Conservation (phyloP, 2,329 filamentous ascomycete species). For the Pseudovirgaria hyperparasitica region DNA sequence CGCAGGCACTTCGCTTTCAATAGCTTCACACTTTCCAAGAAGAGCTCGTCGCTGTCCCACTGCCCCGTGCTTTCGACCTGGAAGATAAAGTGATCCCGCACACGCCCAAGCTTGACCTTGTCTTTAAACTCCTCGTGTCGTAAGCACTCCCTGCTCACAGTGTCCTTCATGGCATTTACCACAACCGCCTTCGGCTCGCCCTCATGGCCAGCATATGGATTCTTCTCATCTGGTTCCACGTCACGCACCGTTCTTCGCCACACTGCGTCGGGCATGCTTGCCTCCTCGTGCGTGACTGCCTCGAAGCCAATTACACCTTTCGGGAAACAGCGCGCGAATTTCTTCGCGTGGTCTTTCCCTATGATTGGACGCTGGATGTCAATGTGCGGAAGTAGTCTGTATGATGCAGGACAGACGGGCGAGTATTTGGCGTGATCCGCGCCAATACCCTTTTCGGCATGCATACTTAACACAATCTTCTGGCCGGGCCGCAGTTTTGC, state of each 20-base stretch:
- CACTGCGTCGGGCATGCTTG: too few relatives aligned
- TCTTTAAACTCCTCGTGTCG: conserved; percentile 86
- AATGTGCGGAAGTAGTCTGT: conserved; percentile 82
- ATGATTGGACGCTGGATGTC: conserved; percentile 72
- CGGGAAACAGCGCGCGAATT: conserved; percentile 85
- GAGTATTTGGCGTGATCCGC: conserved; percentile 96
- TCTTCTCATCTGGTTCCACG: too few relatives aligned
- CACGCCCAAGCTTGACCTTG: conserved; percentile 85
- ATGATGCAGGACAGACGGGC: conserved; percentile 86
- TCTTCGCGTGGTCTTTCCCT: conserved; percentile 72
- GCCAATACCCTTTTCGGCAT: conserved; percentile 90
- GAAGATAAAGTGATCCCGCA: conserved; percentile 96
- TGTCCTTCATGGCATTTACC: conserved; percentile 79
- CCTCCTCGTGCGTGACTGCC: conserved; percentile 55
- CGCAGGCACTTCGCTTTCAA: conserved; percentile 73
- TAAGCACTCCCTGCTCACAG: conserved; percentile 83
- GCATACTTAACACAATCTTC: conserved; percentile 72
- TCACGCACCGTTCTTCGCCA: too few relatives aligned
- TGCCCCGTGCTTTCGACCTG: conserved; percentile 89
- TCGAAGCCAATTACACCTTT: conserved; percentile 75
- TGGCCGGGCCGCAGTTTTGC: conserved; percentile 90
- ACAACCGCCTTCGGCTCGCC: conserved; percentile 85
- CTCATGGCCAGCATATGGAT: conserved; percentile 53
- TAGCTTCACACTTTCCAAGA: conserved; percentile 75
- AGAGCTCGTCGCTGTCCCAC: conserved; percentile 86